Percentiles rank a stretch among this genome's conserved stretches.
phyloP scores from a whole-genome alignment of 441 rosid genomes.

The Aleurites moluccanus region DNA sequence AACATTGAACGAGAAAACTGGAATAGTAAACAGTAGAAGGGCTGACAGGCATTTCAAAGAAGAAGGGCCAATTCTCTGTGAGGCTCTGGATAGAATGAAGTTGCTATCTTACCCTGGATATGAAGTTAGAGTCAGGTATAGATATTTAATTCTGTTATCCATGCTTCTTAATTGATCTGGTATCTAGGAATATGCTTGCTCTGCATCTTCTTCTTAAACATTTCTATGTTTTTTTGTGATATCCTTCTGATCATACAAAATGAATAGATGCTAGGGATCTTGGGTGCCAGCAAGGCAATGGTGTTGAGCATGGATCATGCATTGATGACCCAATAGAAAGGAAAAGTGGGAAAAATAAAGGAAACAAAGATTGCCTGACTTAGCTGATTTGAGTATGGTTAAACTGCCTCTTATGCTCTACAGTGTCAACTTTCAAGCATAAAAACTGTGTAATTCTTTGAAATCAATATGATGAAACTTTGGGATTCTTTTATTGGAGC shows the following conservation, averaged over 20 bases:
- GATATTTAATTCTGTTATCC: not conserved
- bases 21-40: slow-evolving; percentile 76
- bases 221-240: not conserved
- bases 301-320: not conserved
- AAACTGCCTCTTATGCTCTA: not conserved
- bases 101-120: slow-evolving; percentile 83
- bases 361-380: not conserved
- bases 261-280: not conserved
- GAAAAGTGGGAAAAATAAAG: not conserved
- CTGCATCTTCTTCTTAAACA: slow-evolving; percentile 6
- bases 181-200: not conserved
- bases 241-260: not conserved
- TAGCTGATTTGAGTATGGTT: not conserved
- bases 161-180: slow-evolving; percentile 1
- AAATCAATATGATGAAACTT: not conserved
- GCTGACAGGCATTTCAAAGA: slow-evolving; percentile 97
- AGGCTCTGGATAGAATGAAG: slow-evolving; percentile 85
- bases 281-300: not conserved
- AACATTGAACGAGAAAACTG: slow-evolving; percentile 74
- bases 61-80: slow-evolving; percentile 91
- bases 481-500: not conserved
- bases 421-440: not conserved
- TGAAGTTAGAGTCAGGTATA: slow-evolving; percentile 92
- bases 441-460: not conserved
- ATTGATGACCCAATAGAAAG: not conserved